A percentile compares a stretch with the other conserved stretches of the same genome.
These are phyloP conservation scores for Alternaria alternata DNA, from an alignment of 2,329 filamentous ascomycete species.

Conservation along the genomic window DNA sequence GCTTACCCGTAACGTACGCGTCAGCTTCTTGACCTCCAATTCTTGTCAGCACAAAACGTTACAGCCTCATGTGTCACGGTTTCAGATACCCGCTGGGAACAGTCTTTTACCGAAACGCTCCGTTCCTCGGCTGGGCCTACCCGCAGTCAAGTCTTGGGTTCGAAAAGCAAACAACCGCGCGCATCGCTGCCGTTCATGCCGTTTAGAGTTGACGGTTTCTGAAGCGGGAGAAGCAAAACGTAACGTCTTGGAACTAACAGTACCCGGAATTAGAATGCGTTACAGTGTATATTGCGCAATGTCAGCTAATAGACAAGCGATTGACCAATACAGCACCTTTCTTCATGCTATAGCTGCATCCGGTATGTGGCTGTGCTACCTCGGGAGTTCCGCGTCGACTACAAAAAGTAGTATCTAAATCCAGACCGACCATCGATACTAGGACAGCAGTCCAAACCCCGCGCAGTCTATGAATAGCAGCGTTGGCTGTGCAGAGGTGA, in stretches of 20 bases:
- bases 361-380: background rate
- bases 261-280: background rate
- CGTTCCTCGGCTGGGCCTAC: background rate
- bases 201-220: background rate
- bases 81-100: constrained; percentile 10
- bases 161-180: constrained; percentile 4
- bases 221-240: constrained; percentile 2
- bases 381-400: background rate
- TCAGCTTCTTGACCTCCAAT: constrained; percentile 5
- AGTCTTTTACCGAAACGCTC: background rate
- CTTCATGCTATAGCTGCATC: background rate
- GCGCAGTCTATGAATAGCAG: background rate
- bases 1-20: constrained; percentile 10
- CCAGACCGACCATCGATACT: background rate
- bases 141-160: background rate
- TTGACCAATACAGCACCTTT: background rate
- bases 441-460: background rate
- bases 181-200: background rate
- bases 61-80: constrained; percentile 4
- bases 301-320: background rate
- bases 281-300: no score
- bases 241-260: background rate
- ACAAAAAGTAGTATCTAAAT: background rate
- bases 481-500: background rate
- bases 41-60: constrained; percentile 11